Evolutionary conservation across 352 stramenopile genomes (phyloP).

Genomic region (Globisporangium yorkense): DNA sequence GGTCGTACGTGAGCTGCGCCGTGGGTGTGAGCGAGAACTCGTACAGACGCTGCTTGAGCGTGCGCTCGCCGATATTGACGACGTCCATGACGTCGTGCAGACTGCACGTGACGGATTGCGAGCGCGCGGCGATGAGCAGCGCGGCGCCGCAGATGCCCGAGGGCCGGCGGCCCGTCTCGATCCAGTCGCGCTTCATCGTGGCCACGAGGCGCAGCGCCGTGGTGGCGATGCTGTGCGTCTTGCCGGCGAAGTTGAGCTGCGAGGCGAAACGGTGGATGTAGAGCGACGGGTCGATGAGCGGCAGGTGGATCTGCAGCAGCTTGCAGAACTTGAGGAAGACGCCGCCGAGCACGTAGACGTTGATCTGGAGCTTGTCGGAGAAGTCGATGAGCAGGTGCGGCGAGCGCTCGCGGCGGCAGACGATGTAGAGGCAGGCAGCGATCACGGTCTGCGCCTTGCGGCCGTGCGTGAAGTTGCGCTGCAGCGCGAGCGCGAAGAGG

Average conservation of each 20-base stretch:
- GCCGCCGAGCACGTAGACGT: constrained; percentile 82
- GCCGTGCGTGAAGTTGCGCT: constrained; percentile 97
- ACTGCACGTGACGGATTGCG: constrained; percentile 91
- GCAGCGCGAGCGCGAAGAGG: constrained; percentile 94
- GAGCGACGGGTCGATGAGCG: constrained; percentile 97
- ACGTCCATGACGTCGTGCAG: constrained; percentile 87
- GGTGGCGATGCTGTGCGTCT: constrained; percentile 91
- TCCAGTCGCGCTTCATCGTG: constrained; percentile 99
- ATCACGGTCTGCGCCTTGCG: constrained; percentile 95
- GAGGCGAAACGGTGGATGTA: constrained; percentile 98
- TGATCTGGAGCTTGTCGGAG: constrained; percentile 96
- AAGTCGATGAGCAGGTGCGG: constrained; percentile 99
- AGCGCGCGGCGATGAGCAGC: constrained; percentile 94
- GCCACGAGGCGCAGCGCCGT: constrained; percentile 95
- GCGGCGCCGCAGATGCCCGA: constrained; percentile 97
- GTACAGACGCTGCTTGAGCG: constrained; percentile 93
- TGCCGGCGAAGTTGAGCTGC: constrained; percentile 96
- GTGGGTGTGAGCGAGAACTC: constrained; percentile 97
- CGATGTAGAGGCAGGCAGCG: constrained; percentile 98
- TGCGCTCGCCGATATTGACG: constrained; percentile 95
- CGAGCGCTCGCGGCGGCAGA: constrained; percentile 96
- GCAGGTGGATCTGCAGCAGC: constrained; percentile 94
- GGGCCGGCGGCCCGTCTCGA: constrained; percentile 94
- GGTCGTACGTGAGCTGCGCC: constrained; percentile 92
- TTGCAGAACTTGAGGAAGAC: constrained; percentile 91